Base-by-base conservation (phyloP, 228 moss, liverwort and hornwort genomes). In the Sphagnum magellanicum region DNA sequence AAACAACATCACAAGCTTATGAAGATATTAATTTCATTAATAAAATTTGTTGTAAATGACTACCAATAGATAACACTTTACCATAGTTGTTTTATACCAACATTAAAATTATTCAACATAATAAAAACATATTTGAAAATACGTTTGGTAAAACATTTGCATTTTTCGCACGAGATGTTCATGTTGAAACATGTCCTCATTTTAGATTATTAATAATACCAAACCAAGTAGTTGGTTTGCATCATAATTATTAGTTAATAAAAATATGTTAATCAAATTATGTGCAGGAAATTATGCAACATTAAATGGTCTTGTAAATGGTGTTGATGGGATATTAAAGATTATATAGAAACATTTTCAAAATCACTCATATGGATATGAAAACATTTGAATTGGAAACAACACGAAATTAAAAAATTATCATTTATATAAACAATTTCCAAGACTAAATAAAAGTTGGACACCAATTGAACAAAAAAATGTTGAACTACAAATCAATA, bases 141-240 rank as follows among this genome's bases (percentile, higher is more conserved):
- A 17, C 17, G 3, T 1, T 1, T 32, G 32, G 32, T 14, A 3
- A 58, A 58, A 10, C 0, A 58, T 10, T 9, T 9, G 57, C 1
- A 58, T 58, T 9, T 58, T 58, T 58, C 0, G 14, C 57, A 58
- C 57, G 4, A 9, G 57, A 58, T 32, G 3, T 32, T 32, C 32
- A 32, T 32, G 4, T 3, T 58, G 4, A 58, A 58, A 58, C 57
- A 58, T 58, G 57, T 58, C 57, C 3, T 58, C 57, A 58, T 9
- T 4, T 58, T 58, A 58, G 4, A 58, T 14, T 4, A 58, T 14
- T 3, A 58, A 58, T 10, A 1, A 58, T 58, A 1, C 4, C 10
- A 58, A 58, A 3, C 10, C 10, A 4, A 9, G 4, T 0, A 14
- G 3, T 3, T 0, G 0, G 0, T 58, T 14, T 58, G 1, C 14